Evolutionary conservation across 2,329 filamentous ascomycete genomes (phyloP).

Genomic region (Lasiodiplodia theobromae): DNA sequence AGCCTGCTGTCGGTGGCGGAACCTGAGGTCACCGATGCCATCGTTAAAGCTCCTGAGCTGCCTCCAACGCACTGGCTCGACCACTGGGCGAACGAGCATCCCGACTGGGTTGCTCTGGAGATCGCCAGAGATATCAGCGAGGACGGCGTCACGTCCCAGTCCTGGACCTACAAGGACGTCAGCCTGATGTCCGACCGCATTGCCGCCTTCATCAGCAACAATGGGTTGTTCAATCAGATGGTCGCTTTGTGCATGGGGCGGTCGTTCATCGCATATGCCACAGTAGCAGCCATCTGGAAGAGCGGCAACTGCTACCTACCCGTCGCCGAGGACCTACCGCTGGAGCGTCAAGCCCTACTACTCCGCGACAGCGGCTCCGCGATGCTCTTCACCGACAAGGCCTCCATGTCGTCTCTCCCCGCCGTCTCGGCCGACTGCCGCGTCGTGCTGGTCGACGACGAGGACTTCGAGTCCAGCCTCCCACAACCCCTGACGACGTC

Average conservation of each 20-base stretch:
- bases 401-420: constrained; percentile 20
- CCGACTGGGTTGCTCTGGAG: constrained; percentile 46
- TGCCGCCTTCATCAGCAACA: constrained; percentile 40
- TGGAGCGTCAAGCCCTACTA: constrained; percentile 39
- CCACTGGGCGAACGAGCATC: constrained; percentile 23
- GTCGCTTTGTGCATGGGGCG: constrained; percentile 36
- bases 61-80: neutral
- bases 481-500: too few species aligned
- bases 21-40: neutral
- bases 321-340: constrained; percentile 41
- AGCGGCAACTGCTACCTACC: constrained; percentile 47
- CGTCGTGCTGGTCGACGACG: constrained; percentile 28
- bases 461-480: constrained; percentile 30
- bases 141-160: constrained; percentile 30
- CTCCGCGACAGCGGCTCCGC: constrained; percentile 42
- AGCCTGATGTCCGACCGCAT: constrained; percentile 43
- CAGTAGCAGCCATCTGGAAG: constrained; percentile 46
- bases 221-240: constrained; percentile 40
- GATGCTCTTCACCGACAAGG: constrained; percentile 35
- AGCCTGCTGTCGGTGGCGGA: neutral
- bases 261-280: constrained; percentile 45
- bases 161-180: constrained; percentile 44
- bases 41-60: neutral
- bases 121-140: constrained; percentile 43
- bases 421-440: constrained; percentile 22